Evolutionary conservation across 768 basidiomycete genomes (phyloP), one percentile per base, ranked within the genome.

Genomic region (Mycena galericulata): DNA sequence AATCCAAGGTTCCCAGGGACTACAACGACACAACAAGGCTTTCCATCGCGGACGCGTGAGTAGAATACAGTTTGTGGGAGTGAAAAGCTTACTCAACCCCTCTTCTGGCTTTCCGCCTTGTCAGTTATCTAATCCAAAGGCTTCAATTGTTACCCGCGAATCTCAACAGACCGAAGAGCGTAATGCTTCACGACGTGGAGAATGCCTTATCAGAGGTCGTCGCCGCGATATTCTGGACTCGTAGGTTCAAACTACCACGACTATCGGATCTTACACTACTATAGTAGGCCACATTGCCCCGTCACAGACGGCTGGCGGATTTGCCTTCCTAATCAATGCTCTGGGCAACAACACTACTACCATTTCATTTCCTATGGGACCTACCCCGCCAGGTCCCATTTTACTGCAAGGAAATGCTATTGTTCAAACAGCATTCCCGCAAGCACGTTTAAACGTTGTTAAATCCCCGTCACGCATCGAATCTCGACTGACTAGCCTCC

Each of bases 141-240:
- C 26, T 62, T 8, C 53, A 53, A 43, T 53, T 62, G 10, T 50
- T 38, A 3, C 27, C 49, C 2, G 51, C 61, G 2, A 54, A 54
- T 43, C 29, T 30, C 60, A 41, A n/a, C n/a, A 12, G 30, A 29
- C 30, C 38, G 3, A 4, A 2, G 3, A 63, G 27, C 36, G 30
- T 63, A 2, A 53, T n/a, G 26, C 32, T 63, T 0, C 62, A 63
- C 24, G 62, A 63, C 11, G 4, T 63, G 8, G 62, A 63, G 27
- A 63, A 63, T 46, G 62, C 62, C 10, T 24, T 63, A 24, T 63
- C 62, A 6, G 18, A 9, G 12, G 12, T 63, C 17, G 29, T 55
- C 12, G 62, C 62, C 22, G 32, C 62, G 0, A 55, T 54, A 22
- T 63, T 63, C 36, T 63, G 62, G 62, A 63, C 62, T 3, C 26